Base-by-base conservation (phyloP, 2,329 filamentous ascomycete genomes). In the Exserohilum turcica region DNA sequence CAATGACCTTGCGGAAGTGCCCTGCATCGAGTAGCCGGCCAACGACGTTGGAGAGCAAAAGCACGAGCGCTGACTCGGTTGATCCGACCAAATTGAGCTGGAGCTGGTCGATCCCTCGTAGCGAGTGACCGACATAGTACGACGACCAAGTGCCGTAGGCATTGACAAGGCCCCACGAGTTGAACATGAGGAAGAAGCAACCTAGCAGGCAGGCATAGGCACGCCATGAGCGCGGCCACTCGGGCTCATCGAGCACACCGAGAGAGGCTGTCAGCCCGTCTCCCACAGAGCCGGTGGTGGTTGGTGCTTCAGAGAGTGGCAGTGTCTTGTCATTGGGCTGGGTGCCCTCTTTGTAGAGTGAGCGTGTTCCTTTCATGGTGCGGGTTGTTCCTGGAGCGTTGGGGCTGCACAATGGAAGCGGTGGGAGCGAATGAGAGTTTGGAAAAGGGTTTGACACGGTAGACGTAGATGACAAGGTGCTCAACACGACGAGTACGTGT, bases 131-230 rank as follows among this genome's bases (percentile, higher is more conserved):
- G 54, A 75, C 75, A 60, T 82, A 82, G 65, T 76, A 80, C 1
- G 78, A 80, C 1, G 77, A 71, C 65, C 78, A 82, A 3, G 79
- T 80, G 32, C 80, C 80, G 51, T 79, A 82, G 5, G 78, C 76
- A 54, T 80, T 81, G 28, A 81, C 77, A 1, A 80, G 61, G 9
- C 78, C 78, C 77, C 78, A 80, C 24, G 72, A 75, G 59, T 78
- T 78, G 66, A 78, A 79, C 79, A 81, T 81, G 48, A 81, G 76
- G 50, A 80, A 74, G 65, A 81, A 81, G 55, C 79, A 79, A 19
- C 76, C 78, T 4, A 78, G 59, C 49, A 80, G 68, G 47, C 75
- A 76, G 6, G 70, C 59, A 53, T 78, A 81, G 12, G 79, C 74
- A 54, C 74, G 67, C 77, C 77, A 79, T 38, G 72, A 68, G 21